These are phyloP conservation scores for Ophiostoma montium DNA, from an alignment of 2,329 filamentous ascomycete species.

Conservation along the genomic window DNA sequence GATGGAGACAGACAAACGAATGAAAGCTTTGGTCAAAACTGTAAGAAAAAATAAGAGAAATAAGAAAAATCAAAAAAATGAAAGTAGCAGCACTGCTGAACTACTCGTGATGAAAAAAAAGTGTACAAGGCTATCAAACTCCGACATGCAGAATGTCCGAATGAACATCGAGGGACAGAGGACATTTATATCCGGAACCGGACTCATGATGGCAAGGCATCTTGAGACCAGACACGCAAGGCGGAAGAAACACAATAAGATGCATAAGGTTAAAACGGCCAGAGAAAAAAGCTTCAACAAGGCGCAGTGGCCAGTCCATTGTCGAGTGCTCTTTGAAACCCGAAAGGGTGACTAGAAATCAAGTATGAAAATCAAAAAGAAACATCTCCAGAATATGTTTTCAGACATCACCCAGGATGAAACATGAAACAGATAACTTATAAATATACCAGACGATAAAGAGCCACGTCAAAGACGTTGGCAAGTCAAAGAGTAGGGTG, in stretches of 20 bases:
- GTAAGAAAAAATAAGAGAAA: neutral
- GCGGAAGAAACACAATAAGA: neutral
- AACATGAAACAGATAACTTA: neutral
- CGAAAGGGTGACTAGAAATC: neutral
- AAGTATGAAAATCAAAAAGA: neutral
- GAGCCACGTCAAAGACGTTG: too few species aligned
- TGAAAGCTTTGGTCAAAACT: neutral
- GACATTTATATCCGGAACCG: conserved; percentile 5
- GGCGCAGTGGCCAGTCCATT: neutral
- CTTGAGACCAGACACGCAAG: neutral
- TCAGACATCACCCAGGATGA: too few species aligned
- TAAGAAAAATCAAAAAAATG: neutral
- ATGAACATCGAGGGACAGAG: neutral
- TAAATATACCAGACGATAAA: too few species aligned
- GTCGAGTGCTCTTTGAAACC: neutral
- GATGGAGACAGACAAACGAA: neutral
- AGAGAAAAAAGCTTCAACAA: neutral
- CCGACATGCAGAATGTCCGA: neutral
- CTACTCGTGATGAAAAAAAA: conserved; percentile 1
- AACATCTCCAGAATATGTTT: too few species aligned
- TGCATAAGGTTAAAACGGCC: neutral
- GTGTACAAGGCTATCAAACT: neutral
- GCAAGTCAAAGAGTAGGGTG: too few species aligned
- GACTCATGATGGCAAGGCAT: neutral
- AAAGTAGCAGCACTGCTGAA: conserved; percentile 11